phyloP scores from a whole-genome alignment of 177 flowering plant species.

The Tripterygium wilfordii region DNA sequence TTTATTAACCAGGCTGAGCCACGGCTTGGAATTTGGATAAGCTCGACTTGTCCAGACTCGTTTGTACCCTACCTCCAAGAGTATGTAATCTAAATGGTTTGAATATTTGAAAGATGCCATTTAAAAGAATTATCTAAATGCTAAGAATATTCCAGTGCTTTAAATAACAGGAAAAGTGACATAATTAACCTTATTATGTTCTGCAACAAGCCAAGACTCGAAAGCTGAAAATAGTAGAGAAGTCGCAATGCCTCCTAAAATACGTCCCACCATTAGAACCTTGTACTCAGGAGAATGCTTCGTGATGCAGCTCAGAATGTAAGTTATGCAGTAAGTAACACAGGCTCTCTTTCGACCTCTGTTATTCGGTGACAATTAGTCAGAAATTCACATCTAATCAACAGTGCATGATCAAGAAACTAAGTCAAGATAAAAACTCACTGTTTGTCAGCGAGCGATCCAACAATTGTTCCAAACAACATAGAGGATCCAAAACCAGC shows the following conservation, averaged over 20 bases:
- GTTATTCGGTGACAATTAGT: no score
- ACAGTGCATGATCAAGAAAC: not conserved
- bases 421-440: conserved; percentile 21
- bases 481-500: conserved; percentile 99
- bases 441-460: conserved; percentile 97
- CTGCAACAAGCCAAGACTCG: conserved; percentile 99
- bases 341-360: conserved; percentile 98
- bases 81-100: no score
- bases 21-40: no score
- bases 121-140: no score
- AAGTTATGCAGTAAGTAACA: conserved; percentile 91
- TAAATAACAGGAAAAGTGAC: not conserved
- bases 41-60: no score
- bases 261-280: conserved; percentile 87
- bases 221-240: conserved; percentile 94
- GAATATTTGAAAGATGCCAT: no score
- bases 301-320: conserved; percentile 91
- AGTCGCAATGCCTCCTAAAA: conserved; percentile 96
- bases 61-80: no score
- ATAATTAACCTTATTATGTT: conserved; percentile 76
- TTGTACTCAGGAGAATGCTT: conserved; percentile 94
- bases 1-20: no score
- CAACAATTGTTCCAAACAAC: conserved; percentile 97
- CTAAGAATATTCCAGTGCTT: no score
- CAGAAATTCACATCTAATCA: not conserved